Base-by-base conservation (phyloP, 2,329 filamentous ascomycete species). In the Sclerotinia minor region DNA sequence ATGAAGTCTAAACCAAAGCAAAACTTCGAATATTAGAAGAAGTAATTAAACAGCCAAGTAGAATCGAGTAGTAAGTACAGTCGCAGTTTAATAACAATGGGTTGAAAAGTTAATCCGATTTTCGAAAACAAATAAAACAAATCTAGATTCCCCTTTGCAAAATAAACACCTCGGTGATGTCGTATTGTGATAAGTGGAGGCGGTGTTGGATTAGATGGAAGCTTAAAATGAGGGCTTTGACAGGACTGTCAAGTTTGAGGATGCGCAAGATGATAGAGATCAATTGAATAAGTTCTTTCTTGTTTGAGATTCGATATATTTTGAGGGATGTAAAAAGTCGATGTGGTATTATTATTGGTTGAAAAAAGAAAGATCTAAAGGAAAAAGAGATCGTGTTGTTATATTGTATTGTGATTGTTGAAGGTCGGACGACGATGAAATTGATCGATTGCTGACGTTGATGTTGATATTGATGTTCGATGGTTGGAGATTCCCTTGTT, bases 1-100 rank as follows among this genome's bases (percentile, higher is more conserved):
- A 50, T 63, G 59, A 63, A 52, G 59, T 63, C 45, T 63, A 32
- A 21, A n/a, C 57, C 47, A 60, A 60, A 26, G 19, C 29, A 35
- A 35, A 63, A 49, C 59, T 47, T 63, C 59, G 45, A 50, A 38
- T 32, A 63, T 50, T 24, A 61, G 49, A 50, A 35, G 44, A 49
- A 49, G 38, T 45, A 59, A 45, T 29, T 35, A 50, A 47, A 21
- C 29, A 50, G n/a, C 21, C 7, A 15, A 58, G 26, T 21, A 38
- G 32, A 41, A 63, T 41, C 38, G 13, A 50, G 21, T 19, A 32
- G 8, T 32, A 13, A 32, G 26, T 32, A n/a, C 29, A 54, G 35
- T 59, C 17, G 41, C 26, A 54, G 26, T 35, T 21, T 9, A 32
- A 32, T 35, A 35, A 35, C 2, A 35, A 45, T n/a, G 8, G n/a